Conservation (phyloP, 441 rosid genomes). For the Populus hybrid region DNA sequence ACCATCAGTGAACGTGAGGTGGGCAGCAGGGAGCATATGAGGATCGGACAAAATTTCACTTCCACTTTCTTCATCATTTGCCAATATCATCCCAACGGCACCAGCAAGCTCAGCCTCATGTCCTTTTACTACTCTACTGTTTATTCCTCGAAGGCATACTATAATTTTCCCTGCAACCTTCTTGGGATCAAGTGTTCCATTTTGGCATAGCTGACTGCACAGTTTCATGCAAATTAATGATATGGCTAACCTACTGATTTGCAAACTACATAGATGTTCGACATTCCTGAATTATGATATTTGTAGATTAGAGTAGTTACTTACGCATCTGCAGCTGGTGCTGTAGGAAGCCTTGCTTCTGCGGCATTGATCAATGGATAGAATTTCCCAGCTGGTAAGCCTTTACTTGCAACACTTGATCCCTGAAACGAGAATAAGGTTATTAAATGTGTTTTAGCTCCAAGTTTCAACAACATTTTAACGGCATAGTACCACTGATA, state of each 20-base stretch:
- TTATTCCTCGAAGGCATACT: constrained; percentile 48
- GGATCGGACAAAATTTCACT: constrained; percentile 42
- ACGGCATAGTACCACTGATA: too few relatives aligned
- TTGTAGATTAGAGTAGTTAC: constrained; percentile 6
- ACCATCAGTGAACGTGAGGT: constrained; percentile 46
- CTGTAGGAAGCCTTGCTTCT: constrained; percentile 28
- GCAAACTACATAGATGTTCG: background rate
- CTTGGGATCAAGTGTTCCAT: constrained; percentile 45
- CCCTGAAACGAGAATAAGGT: constrained; percentile 38
- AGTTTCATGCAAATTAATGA: background rate
- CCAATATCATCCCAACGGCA: constrained; percentile 64
- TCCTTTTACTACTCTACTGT: constrained; percentile 40
- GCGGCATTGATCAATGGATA: constrained; percentile 44
- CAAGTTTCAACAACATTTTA: background rate
- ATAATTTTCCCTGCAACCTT: constrained; percentile 64
- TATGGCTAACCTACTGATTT: background rate
- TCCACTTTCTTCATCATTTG: constrained; percentile 36
- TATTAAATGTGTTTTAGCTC: background rate
- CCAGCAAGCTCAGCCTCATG: constrained; percentile 37
- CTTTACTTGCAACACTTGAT: constrained; percentile 34
- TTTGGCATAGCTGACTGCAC: constrained; percentile 36
- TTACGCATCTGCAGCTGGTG: constrained; percentile 31
- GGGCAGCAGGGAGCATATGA: constrained; percentile 61
- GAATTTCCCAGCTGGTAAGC: constrained; percentile 30
- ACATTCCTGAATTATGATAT: background rate